Base-by-base conservation (phyloP, 2,329 filamentous ascomycete genomes). In the Penicillium capsulatum region DNA sequence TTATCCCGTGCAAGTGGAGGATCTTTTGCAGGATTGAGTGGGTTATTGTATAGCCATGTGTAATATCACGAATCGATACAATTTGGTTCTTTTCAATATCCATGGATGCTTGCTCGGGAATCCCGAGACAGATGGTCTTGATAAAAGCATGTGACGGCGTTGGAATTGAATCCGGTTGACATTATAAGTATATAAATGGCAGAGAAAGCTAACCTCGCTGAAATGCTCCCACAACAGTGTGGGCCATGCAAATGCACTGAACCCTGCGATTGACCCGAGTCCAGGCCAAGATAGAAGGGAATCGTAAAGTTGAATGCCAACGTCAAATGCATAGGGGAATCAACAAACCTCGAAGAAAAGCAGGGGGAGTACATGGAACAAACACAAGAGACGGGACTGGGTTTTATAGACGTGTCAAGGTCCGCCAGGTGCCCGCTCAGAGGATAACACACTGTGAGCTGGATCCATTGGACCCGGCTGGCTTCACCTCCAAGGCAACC, bases 401-500 rank as follows among this genome's bases (percentile, higher is more conserved):
- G n/a, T n/a, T n/a, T n/a, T n/a, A n/a, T n/a, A n/a, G n/a, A n/a
- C n/a, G n/a, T n/a, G n/a, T n/a, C n/a, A n/a, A n/a, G n/a, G n/a
- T n/a, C n/a, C n/a, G n/a, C n/a, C n/a, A 22, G 19, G 19, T 22
- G n/a, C n/a, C 9, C 19, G 31, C 41, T 56, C 48, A 68, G 32
- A 63, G 53, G 39, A 68, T 67, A 19, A 65, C 48, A 45, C 66
- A 68, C 34, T 52, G 44, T 8, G 49, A 50, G 13, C 56, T 49
- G 31, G 61, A 60, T 11, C 58, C 51, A 31, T 61, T 64, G 13
- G 58, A 54, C 17, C 58, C 55, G 17, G 61, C 57, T 11, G 67
- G 61, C 48, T 71, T 72, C 22, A 72, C 70, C 26, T 69, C 66
- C 16, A 98, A 74, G 10, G 92, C 92, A 24, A 98, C 92, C 58